phyloP scores from a whole-genome alignment of 768 basidiomycete genomes.

The Ephemerocybe angulata region DNA sequence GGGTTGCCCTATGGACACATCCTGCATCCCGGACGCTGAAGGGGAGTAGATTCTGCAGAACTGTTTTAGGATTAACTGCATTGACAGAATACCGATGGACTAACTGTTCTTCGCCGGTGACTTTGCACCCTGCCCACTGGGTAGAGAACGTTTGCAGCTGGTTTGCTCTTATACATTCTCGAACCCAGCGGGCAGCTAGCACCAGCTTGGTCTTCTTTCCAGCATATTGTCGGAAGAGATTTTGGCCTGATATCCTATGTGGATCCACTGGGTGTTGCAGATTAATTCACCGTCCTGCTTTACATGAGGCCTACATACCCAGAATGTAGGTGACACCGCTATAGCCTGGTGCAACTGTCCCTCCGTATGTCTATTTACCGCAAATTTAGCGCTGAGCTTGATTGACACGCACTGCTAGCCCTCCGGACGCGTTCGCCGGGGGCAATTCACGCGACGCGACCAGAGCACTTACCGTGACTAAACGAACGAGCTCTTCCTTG shows the following conservation, averaged over 20 bases:
- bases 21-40: neutral
- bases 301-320: conserved; percentile 45
- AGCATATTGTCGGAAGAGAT: conserved; percentile 73
- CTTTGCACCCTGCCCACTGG: conserved; percentile 80
- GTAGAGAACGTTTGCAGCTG: conserved; percentile 70
- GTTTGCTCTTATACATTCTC: conserved; percentile 67
- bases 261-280: conserved; percentile 66
- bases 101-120: conserved; percentile 71
- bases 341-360: conserved; percentile 68
- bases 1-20: neutral
- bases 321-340: conserved; percentile 78
- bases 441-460: neutral
- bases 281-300: neutral
- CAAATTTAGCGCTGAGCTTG: neutral
- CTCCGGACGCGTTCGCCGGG: neutral
- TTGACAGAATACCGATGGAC: conserved; percentile 16
- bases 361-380: conserved; percentile 65
- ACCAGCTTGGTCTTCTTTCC: conserved; percentile 79
- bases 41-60: neutral
- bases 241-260: conserved; percentile 74
- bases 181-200: conserved; percentile 70
- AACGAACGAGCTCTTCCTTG: conserved; percentile 56
- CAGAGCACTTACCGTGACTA: conserved; percentile 54
- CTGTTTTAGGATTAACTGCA: neutral
- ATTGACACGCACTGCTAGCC: neutral